Base-by-base conservation (phyloP, 768 basidiomycete genomes). In the Tulasnella sp. region DNA sequence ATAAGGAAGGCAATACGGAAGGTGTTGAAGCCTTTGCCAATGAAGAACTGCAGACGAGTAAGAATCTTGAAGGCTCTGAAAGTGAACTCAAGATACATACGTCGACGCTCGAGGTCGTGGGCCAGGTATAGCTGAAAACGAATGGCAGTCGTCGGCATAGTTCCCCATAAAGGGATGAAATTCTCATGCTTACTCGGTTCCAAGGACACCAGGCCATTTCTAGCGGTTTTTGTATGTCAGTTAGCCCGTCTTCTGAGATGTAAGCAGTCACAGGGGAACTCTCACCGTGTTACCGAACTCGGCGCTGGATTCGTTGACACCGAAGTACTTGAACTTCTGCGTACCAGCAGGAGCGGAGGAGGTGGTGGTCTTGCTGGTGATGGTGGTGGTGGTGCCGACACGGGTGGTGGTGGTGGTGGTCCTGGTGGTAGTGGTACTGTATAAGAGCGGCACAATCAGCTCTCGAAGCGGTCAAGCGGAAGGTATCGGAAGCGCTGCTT, bases 301-400 rank as follows among this genome's bases (percentile, higher is more conserved):
- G 67, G 88, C 89, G 78, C 88, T 87, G 74, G 88, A 86, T 81
- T 90, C 82, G 82, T 88, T 90, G 58, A 90, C 89, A 81, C 89
- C 89, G 78, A 89, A 89, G 84, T 82, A 88, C 80, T 86, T 84
- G 86, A 90, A 89, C 81, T 88, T 89, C 9, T 42, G 64, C 1
- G 52, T 40, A 42, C 67, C 37, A 14, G 75, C 39, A 31, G 75
- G 45, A n/a, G 75, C 5, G 11, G 75, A 9, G 8, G 75, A 40
- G 15, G 64, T 45, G 40, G 67, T 36, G 29, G 75, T 70, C 5
- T 69, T 42, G n/a, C 54, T 36, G 17, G 73, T 34, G n/a, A 17
- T 75, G 12, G 64, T 76, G 0, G 73, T 54, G 22, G 34, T 74
- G 38, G 78, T 73, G 39, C 3, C 14, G 31, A 15, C 83, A 77